A percentile compares a stretch with the other conserved stretches of the same genome.
phyloP scores from a whole-genome alignment of 768 basidiomycete species.

The Tricholoma sp. region DNA sequence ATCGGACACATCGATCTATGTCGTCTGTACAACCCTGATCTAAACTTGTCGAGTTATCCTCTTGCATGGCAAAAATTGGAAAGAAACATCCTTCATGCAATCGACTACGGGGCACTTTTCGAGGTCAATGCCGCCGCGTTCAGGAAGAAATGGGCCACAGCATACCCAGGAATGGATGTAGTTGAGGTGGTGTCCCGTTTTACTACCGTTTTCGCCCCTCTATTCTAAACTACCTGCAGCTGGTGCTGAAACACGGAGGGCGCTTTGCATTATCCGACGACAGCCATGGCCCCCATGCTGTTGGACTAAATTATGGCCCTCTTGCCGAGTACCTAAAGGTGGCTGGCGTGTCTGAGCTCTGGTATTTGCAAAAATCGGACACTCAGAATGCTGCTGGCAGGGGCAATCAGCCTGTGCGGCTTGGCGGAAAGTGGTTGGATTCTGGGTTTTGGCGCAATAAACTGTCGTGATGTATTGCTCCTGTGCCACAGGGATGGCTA shows the following conservation, averaged over 20 bases:
- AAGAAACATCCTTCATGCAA: constrained; percentile 70
- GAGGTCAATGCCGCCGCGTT: constrained; percentile 93
- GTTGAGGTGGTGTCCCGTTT: constrained; percentile 45
- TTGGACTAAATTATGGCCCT: constrained; percentile 79
- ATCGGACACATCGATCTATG: constrained; percentile 94
- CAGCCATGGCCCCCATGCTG: constrained; percentile 85
- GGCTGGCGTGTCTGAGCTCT: constrained; percentile 58
- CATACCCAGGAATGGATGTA: constrained; percentile 81
- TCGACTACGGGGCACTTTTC: constrained; percentile 84
- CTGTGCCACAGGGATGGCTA: not conserved
- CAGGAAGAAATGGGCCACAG: constrained; percentile 81
- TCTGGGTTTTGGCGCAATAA: constrained; percentile 50
- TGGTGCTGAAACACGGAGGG: constrained; percentile 65
- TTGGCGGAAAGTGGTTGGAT: constrained; percentile 51
- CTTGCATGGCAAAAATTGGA: constrained; percentile 58
- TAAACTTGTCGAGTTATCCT: constrained; percentile 52
- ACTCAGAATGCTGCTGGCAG: constrained; percentile 44
- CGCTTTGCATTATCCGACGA: constrained; percentile 89
- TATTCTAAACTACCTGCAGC: constrained; percentile 34
- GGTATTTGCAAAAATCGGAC: constrained; percentile 47
- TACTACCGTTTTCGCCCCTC: constrained; percentile 2
- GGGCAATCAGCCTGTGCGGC: constrained; percentile 34
- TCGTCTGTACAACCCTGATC: constrained; percentile 69
- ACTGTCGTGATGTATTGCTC: not conserved
- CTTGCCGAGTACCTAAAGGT: constrained; percentile 59